A percentile compares a stretch with the other conserved stretches of the same genome.
Conservation (phyloP, 176 grass and related monocot species). For the Zizania latifolia region DNA sequence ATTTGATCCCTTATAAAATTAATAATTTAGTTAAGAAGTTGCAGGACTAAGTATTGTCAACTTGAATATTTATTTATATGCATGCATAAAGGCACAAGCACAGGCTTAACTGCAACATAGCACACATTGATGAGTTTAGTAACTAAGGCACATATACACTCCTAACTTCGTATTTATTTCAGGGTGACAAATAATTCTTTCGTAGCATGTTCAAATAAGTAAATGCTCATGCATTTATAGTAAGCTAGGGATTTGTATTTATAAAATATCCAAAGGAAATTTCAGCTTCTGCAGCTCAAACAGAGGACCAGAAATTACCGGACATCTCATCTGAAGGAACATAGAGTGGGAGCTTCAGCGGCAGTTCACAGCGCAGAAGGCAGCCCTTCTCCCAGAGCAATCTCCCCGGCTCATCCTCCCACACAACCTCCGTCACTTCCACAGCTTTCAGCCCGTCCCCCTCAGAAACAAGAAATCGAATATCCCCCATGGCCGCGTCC, state of each 20-base stretch:
- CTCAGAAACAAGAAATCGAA: slow-evolving; percentile 52
- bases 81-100: neutral
- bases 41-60: neutral
- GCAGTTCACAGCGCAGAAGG: slow-evolving; percentile 60
- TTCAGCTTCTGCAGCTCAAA: neutral
- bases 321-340: slow-evolving; percentile 38
- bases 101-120: neutral
- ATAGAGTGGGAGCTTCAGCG: slow-evolving; percentile 70
- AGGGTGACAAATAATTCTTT: neutral
- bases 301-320: slow-evolving; percentile 35
- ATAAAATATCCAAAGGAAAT: neutral
- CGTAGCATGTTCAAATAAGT: neutral
- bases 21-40: neutral
- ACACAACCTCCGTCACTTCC: slow-evolving; percentile 48
- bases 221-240: neutral
- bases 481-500: slow-evolving; percentile 33
- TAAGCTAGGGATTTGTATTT: neutral
- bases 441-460: slow-evolving; percentile 6
- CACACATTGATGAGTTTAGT: neutral
- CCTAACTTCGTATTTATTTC: too few relatives aligned
- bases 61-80: neutral
- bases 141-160: neutral
- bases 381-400: slow-evolving; percentile 80
- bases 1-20: neutral
- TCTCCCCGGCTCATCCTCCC: slow-evolving; percentile 60